A percentile compares a stretch with the other conserved stretches of the same genome.
Evolutionary conservation across 768 basidiomycete genomes (phyloP).

Genomic region (Phylloporus rhodoxanthus): DNA sequence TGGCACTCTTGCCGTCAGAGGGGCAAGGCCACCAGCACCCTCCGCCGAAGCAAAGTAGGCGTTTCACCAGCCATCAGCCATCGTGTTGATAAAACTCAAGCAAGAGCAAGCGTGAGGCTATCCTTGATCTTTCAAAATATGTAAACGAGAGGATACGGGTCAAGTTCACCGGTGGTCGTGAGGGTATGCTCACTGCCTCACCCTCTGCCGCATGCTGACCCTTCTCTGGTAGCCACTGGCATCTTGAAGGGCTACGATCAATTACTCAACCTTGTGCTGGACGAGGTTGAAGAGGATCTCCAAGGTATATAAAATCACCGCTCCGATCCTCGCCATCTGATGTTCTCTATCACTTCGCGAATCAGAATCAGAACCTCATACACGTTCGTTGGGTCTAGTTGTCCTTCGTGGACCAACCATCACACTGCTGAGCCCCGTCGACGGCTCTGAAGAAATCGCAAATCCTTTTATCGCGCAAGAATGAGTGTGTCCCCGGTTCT

Average conservation of each 20-base stretch:
- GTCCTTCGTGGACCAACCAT: conserved; percentile 94
- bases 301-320: conserved; percentile 42
- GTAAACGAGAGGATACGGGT: conserved; percentile 88
- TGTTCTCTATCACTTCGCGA: background rate
- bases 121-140: conserved; percentile 92
- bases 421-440: conserved; percentile 88
- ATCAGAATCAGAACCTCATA: conserved; percentile 59
- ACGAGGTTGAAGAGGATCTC: conserved; percentile 85
- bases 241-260: conserved; percentile 95
- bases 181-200: conserved; percentile 49
- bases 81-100: conserved; percentile 30
- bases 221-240: conserved; percentile 62
- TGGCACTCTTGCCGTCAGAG: conserved; percentile 33
- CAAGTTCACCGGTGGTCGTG: conserved; percentile 96
- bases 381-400: conserved; percentile 70
- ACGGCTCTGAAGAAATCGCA: conserved; percentile 90
- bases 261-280: conserved; percentile 91
- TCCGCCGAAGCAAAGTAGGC: conserved; percentile 27
- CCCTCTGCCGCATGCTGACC: background rate
- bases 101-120: conserved; percentile 74
- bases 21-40: conserved; percentile 12
- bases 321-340: conserved; percentile 13
- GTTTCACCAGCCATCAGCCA: conserved; percentile 1
- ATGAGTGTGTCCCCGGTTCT: conserved; percentile 20
- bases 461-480: conserved; percentile 82